Evolutionary conservation across 306 rosid genomes (phyloP).

Genomic region (Trichosanthes cucumerina): DNA sequence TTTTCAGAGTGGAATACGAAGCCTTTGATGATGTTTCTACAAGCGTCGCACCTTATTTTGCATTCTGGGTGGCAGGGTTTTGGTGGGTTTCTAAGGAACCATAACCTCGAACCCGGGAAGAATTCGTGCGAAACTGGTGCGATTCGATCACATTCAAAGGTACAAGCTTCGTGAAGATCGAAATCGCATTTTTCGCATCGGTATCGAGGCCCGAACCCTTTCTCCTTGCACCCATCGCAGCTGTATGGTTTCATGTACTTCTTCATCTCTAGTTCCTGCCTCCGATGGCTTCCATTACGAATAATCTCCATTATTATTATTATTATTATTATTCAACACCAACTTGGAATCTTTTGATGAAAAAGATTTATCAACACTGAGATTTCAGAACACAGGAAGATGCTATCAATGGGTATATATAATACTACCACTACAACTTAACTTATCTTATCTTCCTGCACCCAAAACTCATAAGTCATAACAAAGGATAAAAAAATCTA

Average conservation of each 20-base stretch:
- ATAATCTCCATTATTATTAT: too few species aligned
- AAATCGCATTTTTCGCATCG: slow-evolving; percentile 8
- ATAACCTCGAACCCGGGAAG: neutral
- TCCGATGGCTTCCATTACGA: neutral
- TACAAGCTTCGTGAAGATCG: neutral
- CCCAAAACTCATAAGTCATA: too few species aligned
- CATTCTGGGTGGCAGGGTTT: neutral
- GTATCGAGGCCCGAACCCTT: neutral
- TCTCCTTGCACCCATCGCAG: neutral
- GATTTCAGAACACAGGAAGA: too few species aligned
- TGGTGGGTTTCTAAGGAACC: neutral
- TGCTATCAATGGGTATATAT: too few species aligned
- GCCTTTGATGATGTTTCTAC: neutral
- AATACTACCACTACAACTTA: too few species aligned
- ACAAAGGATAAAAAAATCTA: too few species aligned
- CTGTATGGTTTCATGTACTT: neutral
- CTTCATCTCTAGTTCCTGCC: neutral
- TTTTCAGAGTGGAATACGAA: neutral
- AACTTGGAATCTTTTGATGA: too few species aligned
- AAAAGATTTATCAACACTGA: too few species aligned
- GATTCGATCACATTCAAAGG: neutral
- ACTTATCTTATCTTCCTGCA: too few species aligned
- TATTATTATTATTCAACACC: too few species aligned
- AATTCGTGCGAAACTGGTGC: neutral
- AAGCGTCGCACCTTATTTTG: neutral